Evolutionary conservation across 306 rosid genomes (phyloP), one percentile per base, ranked within the genome.

Genomic region (Nissolia schottii): DNA sequence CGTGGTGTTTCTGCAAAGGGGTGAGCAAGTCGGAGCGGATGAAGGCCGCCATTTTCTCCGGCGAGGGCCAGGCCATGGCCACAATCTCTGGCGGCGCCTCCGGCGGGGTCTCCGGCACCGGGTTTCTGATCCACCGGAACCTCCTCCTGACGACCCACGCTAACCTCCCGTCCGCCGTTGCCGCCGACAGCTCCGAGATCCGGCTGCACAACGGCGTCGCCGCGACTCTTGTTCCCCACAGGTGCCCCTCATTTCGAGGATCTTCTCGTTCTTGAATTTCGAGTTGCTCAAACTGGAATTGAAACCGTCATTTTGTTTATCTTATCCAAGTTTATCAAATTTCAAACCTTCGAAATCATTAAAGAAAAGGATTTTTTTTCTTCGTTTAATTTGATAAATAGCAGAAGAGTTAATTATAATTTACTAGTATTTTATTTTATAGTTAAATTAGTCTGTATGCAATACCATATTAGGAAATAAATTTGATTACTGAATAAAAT

Each of bases 1-100:
- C 99, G 15, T 89, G 92, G 97, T 95, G 99, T 60, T 95, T 95
- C 82, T 95, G 99, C 80, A 95, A 89, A 81, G 99, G 99, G 20
- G 87, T 89, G 16, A 80, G 97, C 72, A 95, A 92, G 87, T 82
- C 93, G 0, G 99, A 95, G 86, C 75, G 84, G 54, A 89, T 86
- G 90, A 89, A 89, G 64, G 96, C 71, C 32, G 71, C 97, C 38
- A 89, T 95, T 67, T 95, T 85, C 74, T 64, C 93, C 5, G 87
- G 85, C 7, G 92, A 89, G 74, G 86, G 81, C 22, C 87, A 85
- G 4, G 93, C 96, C 62, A 82, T 89, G 79, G 97, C 84, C 41
- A 82, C 88, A 69, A 81, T 89, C 72, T 82, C 85, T 4, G 54
- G 18, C n/a, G n/a, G 18, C n/a, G 15, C 79, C 7, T 61, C 76